These are phyloP conservation scores for Golubevia pallescens DNA, from an alignment of 1,284 basidiomycete genomes.

Conservation along the genomic window DNA sequence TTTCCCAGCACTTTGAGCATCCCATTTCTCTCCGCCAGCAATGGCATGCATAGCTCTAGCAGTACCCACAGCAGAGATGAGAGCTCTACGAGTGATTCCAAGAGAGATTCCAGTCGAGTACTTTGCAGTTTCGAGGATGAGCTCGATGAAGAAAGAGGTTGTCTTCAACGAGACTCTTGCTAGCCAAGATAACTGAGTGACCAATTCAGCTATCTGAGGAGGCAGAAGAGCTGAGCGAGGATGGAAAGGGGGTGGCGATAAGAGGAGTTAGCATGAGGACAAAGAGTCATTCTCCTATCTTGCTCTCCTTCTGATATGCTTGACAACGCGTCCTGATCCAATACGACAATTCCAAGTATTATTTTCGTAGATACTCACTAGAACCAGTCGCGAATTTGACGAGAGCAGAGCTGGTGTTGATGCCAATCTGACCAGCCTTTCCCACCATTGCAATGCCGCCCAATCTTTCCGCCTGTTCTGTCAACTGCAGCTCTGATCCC, in stretches of 20 bases:
- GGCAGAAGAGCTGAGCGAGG: conserved; percentile 32
- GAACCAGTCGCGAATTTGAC: conserved; percentile 35
- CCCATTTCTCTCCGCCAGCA: conserved; percentile 22
- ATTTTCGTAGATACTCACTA: conserved; percentile 1
- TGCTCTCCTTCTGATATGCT: too few relatives aligned
- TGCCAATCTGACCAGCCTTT: neutral
- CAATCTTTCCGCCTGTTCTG: neutral
- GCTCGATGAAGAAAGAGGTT: conserved; percentile 51
- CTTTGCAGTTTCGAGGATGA: conserved; percentile 41
- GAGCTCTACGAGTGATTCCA: conserved; percentile 40
- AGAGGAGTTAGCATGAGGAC: neutral
- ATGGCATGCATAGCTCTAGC: conserved; percentile 38
- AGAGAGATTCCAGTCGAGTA: conserved; percentile 34
- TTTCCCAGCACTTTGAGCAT: conserved; percentile 27
- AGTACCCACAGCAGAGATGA: conserved; percentile 41
- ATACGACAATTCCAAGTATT: too few relatives aligned
- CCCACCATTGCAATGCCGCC: neutral
- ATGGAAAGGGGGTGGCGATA: neutral
- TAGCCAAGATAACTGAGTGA: conserved; percentile 34
- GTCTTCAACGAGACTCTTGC: conserved; percentile 46
- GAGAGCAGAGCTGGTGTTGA: conserved; percentile 22
- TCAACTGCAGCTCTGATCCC: neutral
- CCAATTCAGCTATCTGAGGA: conserved; percentile 38
- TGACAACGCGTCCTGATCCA: too few relatives aligned
- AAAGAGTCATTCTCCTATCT: too few relatives aligned